Base-by-base conservation (phyloP, 331 rosid genomes). In the Telfairia occidentalis region DNA sequence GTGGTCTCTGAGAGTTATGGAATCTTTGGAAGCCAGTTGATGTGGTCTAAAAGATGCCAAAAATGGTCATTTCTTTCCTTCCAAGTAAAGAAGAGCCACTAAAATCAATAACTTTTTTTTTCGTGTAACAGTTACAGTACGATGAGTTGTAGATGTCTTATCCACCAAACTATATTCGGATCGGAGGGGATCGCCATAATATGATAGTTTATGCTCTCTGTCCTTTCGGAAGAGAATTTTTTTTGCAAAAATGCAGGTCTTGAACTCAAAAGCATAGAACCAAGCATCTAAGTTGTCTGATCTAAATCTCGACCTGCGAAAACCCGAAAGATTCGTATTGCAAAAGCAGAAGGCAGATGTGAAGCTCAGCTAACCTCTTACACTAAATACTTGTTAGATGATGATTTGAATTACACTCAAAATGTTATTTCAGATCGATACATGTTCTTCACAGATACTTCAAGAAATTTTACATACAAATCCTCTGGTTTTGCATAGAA, bases 361-460 rank as follows among this genome's bases (percentile, higher is more conserved):
- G n/a, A 69, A 43, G 10, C 30, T 69, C 54, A 43, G 54, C 43
- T 66, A 69, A 43, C 35, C 24, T 67, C 15, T 69, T 13, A 13
- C 38, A 69, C 49, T 45, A 12, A 69, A 69, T 24, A 46, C 76
- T 71, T 71, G 76, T 71, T 71, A 46, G 76, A 71, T 71, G 38
- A 46, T 9, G 10, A 5, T 28, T 71, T 71, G 24, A 71, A n/a
- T 29, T 29, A 71, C 76, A 71, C 28, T 48, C 60, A 48, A 24
- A 71, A 29, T 48, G 60, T 50, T 48, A 49, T 29, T 71, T 71
- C 30, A 71, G 45, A 48, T n/a, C n/a, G n/a, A n/a, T 49, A n/a
- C 30, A 48, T 48, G 7, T 67, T 42, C 35, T 18, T 10, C 45
- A 43, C 24, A 71, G 30, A 48, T 46, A 46, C 38, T 46, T 26